Evolutionary conservation across 2,329 filamentous ascomycete genomes (phyloP), one percentile per base, ranked within the genome.

Genomic region (Penicillium psychrosexuale): DNA sequence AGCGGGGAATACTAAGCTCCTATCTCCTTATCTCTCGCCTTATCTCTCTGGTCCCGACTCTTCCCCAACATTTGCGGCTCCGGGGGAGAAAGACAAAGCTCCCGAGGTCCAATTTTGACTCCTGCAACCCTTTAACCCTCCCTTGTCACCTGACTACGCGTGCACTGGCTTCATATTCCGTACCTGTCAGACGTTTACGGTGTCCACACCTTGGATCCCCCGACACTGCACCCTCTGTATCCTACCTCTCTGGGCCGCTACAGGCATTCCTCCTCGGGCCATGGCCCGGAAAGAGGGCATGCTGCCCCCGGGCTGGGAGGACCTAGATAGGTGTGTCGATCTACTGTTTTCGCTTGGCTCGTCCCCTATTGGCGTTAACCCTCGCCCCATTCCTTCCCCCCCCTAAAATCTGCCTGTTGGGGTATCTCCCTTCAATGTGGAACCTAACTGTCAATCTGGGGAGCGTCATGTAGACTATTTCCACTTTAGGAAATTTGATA

Each of bases 401-500:
- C 24, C 34, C 30, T 8, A 4, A n/a, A 27, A 37, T 43, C 28
- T 19, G 15, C 33, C 42, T 36, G 34, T 48, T 22, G 24, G 36
- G 15, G 13, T 40, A 47, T 56, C 51, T 44, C 36, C 53, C 49
- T 47, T 44, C 45, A 22, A 39, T 61, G 61, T 64, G 60, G 61
- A 61, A 61, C 61, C 57, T 40, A 19, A 30, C 9, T 24, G 36
- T 43, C 47, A 33, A 43, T 15, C 37, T 15, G 38, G 28, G 15
- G 28, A 47, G 89, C 72, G 90, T 91, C 17, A 53, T 58, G 53
- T 86, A 89, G 89, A 52, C 27, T 45, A 54, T 59, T 61, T 55
- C 57, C 57, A 6, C 71, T 95, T 90, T 80, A 89, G 94, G 78
- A 90, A 90, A 58, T n/a, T 46, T 43, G 19, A 11, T 2, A 17